Evolutionary conservation across 2,329 filamentous ascomycete species (phyloP), one percentile per base, ranked within the genome.

Genomic region (Stemphylium beticola): DNA sequence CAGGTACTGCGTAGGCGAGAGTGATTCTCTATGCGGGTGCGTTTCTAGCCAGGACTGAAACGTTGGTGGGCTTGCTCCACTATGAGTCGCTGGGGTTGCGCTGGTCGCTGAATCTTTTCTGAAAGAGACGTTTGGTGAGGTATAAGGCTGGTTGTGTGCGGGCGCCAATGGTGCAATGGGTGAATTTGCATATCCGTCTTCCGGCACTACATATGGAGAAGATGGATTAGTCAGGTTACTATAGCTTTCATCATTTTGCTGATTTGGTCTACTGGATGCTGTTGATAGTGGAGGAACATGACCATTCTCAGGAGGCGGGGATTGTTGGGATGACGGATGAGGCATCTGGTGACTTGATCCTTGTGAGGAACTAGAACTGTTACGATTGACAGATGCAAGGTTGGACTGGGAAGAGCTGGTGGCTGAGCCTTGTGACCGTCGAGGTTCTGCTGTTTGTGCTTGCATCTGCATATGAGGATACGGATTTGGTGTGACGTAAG

Each of bases 341-440:
- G 51, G 48, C n/a, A 33, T 48, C 31, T 49, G 53, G 17, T 36
- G 48, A 15, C 49, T 60, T 22, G 69, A 70, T 17, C 51, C 64
- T 45, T 61, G 58, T 8, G 70, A 71, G 2, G 67, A 67, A 33
- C 46, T 62, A 0, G 71, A 72, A 44, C 62, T 62, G 44, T 68
- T 54, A 24, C 64, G 65, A 44, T 67, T 63, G 12, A 72, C 49
- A 3, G 69, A 71, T 10, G 59, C 61, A 15, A 53, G 31, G 8
- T 72, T 64, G 7, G 71, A 74, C 29, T 62, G 65, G 11, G 55
- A 49, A 7, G 71, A 72, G 43, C 71, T 71, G 24, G 65, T 56
- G 2, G 42, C 55, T 24, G 67, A 61, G 0, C 49, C 55, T 33
- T 62, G 53, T 8, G 72, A 74, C 59, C 65, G 71, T 29, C 65